Percentiles rank a stretch among this genome's conserved stretches.
These are phyloP conservation scores for Santalum album DNA, from an alignment of 164 flowering plant genomes.

Conservation along the genomic window DNA sequence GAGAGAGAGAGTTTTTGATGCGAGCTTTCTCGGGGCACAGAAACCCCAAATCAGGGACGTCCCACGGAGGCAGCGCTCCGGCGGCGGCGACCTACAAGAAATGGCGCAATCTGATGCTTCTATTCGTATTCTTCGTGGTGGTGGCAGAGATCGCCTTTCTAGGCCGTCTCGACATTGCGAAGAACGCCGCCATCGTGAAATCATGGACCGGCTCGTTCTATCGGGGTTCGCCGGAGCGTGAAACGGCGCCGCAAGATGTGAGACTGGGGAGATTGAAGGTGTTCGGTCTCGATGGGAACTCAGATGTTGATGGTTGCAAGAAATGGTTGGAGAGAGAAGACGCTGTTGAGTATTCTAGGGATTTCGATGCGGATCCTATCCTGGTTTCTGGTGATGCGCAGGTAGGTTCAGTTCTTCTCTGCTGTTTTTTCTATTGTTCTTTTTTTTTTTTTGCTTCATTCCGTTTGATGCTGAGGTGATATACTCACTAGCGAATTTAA, in stretches of 20 bases:
- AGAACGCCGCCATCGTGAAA: constrained; percentile 51
- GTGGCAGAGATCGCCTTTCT: constrained; percentile 64
- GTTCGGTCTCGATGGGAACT: constrained; percentile 1
- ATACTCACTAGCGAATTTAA: too few relatives aligned
- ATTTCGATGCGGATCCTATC: constrained; percentile 62
- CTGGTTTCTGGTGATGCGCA: constrained; percentile 49
- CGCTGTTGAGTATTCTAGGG: constrained; percentile 56
- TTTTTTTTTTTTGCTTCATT: background rate
- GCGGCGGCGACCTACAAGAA: constrained; percentile 25
- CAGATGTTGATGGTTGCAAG: constrained; percentile 35
- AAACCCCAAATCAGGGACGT: constrained; percentile 13
- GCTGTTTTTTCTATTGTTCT: background rate
- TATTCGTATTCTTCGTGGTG: constrained; percentile 56
- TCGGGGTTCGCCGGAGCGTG: constrained; percentile 5
- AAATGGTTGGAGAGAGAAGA: constrained; percentile 80
- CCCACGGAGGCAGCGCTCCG: constrained; percentile 14
- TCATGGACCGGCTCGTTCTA: constrained; percentile 57
- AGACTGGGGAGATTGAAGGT: constrained; percentile 2
- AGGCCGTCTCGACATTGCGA: constrained; percentile 71
- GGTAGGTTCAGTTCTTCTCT: constrained; percentile 27
- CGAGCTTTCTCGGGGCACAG: constrained; percentile 20
- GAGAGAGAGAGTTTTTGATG: constrained; percentile 14
- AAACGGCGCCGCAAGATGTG: background rate
- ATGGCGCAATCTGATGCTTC: constrained; percentile 58
- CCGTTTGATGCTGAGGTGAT: background rate